Evolutionary conservation across 192 early-diverging fungal genomes (phyloP).

Genomic region (Umbelopsis ramanniana): DNA sequence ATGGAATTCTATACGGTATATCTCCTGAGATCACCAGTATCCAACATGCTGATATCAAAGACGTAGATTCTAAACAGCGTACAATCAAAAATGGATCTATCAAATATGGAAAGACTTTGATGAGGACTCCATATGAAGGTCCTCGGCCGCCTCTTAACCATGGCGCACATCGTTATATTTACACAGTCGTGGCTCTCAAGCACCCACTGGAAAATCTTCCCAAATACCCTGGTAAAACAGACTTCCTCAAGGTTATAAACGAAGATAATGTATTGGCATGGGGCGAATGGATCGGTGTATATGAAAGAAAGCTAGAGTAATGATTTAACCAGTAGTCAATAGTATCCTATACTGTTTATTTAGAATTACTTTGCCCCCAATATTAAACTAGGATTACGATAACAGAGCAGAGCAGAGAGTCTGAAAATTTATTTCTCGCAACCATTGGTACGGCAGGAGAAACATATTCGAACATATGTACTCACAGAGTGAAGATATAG

Average conservation of each 20-base stretch:
- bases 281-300: constrained; percentile 20
- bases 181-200: constrained; percentile 12
- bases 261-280: constrained; percentile 6
- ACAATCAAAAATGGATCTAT: background rate
- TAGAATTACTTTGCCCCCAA: no score
- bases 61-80: background rate
- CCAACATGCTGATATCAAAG: background rate
- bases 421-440: no score
- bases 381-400: no score
- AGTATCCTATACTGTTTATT: no score
- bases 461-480: no score
- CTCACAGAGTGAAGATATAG: no score
- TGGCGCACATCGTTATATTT: constrained; percentile 15
- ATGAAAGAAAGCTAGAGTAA: constrained; percentile 20
- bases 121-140: background rate
- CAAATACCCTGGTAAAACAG: background rate
- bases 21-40: background rate
- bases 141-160: constrained; percentile 10
- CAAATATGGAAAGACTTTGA: constrained; percentile 19
- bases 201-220: background rate
- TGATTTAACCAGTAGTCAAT: no score
- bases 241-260: background rate
- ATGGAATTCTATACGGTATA: constrained; percentile 1
- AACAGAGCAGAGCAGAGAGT: no score
- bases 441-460: no score